Evolutionary conservation across 2,329 filamentous ascomycete species (phyloP), one percentile per base, ranked within the genome.

Genomic region (Penicillium sp.): DNA sequence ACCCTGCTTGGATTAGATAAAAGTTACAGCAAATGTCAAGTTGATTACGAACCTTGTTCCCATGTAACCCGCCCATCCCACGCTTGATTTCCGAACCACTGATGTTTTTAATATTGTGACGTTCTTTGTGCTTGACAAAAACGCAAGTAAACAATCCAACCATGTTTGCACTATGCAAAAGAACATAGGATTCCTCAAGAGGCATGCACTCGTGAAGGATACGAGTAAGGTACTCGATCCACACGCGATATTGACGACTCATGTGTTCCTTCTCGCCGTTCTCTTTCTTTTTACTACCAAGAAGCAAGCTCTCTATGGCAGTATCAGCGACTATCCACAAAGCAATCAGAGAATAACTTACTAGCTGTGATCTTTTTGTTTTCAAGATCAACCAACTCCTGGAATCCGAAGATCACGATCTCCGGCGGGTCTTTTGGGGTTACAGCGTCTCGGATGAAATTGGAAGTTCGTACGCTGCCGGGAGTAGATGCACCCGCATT

Each of bases 401-500:
- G 94, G 72, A 99, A 99, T 1, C 92, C 93, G 78, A 99, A 99
- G 0, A 97, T 84, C 2, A 97, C 76, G 46, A 99, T 91, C 63
- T 97, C 94, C 0, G 94, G 91, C 7, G 88, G 85, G 36, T 87
- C 83, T 58, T 88, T 86, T n/a, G 83, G 84, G 60, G 87, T 83
- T 26, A 99, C 79, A 14, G 96, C 81, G 53, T 93, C 85, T 60
- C 86, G 85, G 67, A 97, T 89, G 71, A 97, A 97, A 40, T 81
- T 80, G 10, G 84, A 83, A 65, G 96, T 90, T 51, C 89, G 83
- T 32, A 97, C 78, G 66, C 87, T 89, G 55, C 85, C 86, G 0
- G 94, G 94, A n/a, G 94, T 96, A 14, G 88, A 88, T n/a, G 94
- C 94, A 1, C 94, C 94, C 1, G 92, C 93, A 70, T 99, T 99